Evolutionary conservation across 345 rosid genomes (phyloP), one percentile per base, ranked within the genome.

Genomic region (Eucalyptus pauciflora): DNA sequence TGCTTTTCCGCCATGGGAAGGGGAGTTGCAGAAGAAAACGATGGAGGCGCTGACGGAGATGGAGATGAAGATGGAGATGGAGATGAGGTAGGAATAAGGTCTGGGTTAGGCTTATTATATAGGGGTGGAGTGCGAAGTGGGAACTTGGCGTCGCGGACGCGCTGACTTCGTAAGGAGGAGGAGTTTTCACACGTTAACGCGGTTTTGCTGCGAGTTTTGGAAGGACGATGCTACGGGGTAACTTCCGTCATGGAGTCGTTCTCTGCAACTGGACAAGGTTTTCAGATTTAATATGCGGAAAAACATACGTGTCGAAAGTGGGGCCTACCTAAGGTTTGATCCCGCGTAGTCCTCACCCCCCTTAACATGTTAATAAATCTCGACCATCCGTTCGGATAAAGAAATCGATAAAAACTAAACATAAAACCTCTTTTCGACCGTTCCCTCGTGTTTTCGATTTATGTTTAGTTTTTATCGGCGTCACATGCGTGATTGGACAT

Each of bases 1-100:
- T 81, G 89, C 85, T 88, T 86, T 27, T 90, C 90, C 29, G 91
- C 81, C 91, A 88, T 87, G 18, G 24, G 25, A 13, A 43, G 62
- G 62, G 6, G 11, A 13, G 52, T 16, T 31, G 43, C 80, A 69
- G 80, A 16, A 69, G 4, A 69, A 27, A 60, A 60, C 69, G 7
- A 60, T 60, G 31, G 31, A 60, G 69, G 6, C 16, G 69, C 69
- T 27, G 15, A 43, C 31, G 16, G 31, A 62, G 83, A 87, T 22
- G 60, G 27, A 37, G 37, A 37, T 37, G 37, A 37, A 37, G 37
- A 37, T 37, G 37, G 37, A 24, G 31, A 60, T 12, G 67, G 15
- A 60, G 69, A 12, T 6, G 37, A 37, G 37, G 37, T 37, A 37
- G 37, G 37, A 37, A 8, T 13, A 6, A 29, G 71, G 16, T 29